phyloP scores from a whole-genome alignment of 208 protist species.

The Acanthamoeba castellanii region DNA sequence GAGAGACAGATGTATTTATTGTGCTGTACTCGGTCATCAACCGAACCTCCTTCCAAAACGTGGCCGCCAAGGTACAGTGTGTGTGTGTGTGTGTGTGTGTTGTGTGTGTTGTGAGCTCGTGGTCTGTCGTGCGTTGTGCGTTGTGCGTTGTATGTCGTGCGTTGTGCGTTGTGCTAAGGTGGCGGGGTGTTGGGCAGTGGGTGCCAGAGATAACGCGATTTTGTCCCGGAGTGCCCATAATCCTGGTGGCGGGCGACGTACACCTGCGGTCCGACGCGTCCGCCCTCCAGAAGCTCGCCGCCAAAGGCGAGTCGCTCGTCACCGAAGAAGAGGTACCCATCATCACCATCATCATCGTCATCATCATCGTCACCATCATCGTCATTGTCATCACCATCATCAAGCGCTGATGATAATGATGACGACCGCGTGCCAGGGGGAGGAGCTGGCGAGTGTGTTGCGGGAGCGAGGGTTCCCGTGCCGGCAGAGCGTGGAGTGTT shows the following conservation, averaged over 20 bases:
- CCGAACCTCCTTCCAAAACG: not conserved
- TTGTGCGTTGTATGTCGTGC: too few relatives aligned
- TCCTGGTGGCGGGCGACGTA: constrained; percentile 18
- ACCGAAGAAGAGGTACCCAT: constrained; percentile 12
- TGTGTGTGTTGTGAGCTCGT: not conserved
- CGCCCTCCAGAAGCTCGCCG: constrained; percentile 15
- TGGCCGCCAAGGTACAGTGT: not conserved
- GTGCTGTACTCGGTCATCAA: constrained; percentile 42
- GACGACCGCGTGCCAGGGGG: not conserved
- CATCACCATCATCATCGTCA: too few relatives aligned
- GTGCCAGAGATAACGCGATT: constrained; percentile 39
- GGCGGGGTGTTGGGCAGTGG: not conserved
- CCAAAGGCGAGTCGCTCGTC: not conserved
- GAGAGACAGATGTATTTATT: constrained; percentile 60
- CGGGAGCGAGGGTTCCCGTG: not conserved
- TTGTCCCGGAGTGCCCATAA: constrained; percentile 23
- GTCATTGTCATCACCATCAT: too few relatives aligned
- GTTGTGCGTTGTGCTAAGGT: not conserved
- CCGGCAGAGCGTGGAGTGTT: not conserved
- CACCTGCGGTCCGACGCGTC: constrained; percentile 6
- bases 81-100: too few relatives aligned
- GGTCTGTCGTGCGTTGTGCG: too few relatives aligned
- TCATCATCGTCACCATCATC: not conserved
- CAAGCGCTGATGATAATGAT: not conserved
- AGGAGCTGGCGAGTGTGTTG: not conserved